Percentiles rank a stretch among this genome's conserved stretches.
These are phyloP conservation scores for Russula foetens DNA, from an alignment of 768 basidiomycete species.

Conservation along the genomic window DNA sequence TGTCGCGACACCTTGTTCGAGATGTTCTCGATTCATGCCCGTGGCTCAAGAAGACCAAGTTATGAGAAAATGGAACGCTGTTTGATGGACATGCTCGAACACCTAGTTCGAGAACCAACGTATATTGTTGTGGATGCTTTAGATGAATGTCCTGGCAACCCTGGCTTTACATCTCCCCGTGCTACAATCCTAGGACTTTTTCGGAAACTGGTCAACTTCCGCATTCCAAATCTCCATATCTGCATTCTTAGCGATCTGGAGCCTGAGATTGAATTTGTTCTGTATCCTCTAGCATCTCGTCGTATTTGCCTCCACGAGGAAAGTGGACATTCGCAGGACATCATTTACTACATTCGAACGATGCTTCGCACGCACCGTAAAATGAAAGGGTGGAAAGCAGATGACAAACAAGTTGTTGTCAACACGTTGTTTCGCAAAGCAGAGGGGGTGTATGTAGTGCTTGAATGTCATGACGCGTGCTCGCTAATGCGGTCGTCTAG, in stretches of 20 bases:
- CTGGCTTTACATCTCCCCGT: slow-evolving; percentile 1
- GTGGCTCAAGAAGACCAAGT: neutral
- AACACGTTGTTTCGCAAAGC: slow-evolving; percentile 5
- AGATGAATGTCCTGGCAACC: slow-evolving; percentile 3
- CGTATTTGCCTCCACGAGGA: slow-evolving; percentile 7
- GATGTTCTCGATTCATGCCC: neutral
- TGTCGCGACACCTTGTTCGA: neutral
- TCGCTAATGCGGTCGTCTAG: neutral
- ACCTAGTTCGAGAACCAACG: neutral
- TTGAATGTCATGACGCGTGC: neutral
- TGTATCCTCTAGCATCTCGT: neutral
- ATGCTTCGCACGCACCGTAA: slow-evolving; percentile 6
- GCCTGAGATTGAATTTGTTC: neutral
- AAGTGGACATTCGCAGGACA: slow-evolving; percentile 7
- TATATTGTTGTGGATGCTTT: slow-evolving; percentile 6
- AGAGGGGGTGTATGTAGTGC: slow-evolving; percentile 6
- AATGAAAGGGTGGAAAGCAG: slow-evolving; percentile 8
- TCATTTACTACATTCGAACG: slow-evolving; percentile 3
- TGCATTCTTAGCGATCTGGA: slow-evolving; percentile 1
- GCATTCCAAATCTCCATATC: neutral
- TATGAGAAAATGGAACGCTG: neutral
- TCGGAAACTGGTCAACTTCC: neutral
- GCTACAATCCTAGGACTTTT: neutral
- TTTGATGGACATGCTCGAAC: slow-evolving; percentile 3
- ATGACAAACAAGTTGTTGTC: neutral